Conservation (phyloP, 1,284 basidiomycete species). For the Apiotrichum akiyoshidainum region DNA sequence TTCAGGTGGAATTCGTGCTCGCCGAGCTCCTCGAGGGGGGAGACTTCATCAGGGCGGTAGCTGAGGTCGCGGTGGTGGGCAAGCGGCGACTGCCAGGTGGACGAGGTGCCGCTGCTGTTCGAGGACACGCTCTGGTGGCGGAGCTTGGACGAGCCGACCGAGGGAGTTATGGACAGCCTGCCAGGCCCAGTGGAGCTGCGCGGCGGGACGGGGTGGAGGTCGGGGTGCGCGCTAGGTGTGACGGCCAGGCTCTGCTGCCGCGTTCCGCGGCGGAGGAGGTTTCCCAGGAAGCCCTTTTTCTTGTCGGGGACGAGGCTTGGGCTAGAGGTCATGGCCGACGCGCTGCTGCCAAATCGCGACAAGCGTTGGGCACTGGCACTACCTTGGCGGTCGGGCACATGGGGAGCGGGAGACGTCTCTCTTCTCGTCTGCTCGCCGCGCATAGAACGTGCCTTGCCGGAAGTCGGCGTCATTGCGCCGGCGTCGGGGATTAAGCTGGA, state of each 20-base stretch:
- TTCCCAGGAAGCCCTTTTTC: slow-evolving; percentile 39
- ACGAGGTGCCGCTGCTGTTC: slow-evolving; percentile 13
- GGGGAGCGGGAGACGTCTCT: slow-evolving; percentile 1
- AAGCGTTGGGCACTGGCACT: slow-evolving; percentile 10
- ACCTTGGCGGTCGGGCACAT: not conserved
- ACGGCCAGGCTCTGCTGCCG: slow-evolving; percentile 21
- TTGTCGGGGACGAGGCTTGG: slow-evolving; percentile 28
- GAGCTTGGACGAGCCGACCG: not conserved
- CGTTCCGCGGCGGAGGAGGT: slow-evolving; percentile 34
- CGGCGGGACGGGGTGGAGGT: slow-evolving; percentile 17
- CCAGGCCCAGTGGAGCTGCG: not conserved
- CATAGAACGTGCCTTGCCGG: slow-evolving; percentile 1
- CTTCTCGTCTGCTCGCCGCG: not conserved
- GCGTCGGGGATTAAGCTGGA: slow-evolving; percentile 10
- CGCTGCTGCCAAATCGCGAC: slow-evolving; percentile 29
- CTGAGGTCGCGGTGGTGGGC: not conserved
- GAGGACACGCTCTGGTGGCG: slow-evolving; percentile 6
- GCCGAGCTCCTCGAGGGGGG: not conserved
- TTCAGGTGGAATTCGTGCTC: slow-evolving; percentile 59
- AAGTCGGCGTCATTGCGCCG: slow-evolving; percentile 9
- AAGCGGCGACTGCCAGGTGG: slow-evolving; percentile 9
- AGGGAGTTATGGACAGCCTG: not conserved
- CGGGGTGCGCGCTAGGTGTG: slow-evolving; percentile 18
- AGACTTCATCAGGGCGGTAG: not conserved
- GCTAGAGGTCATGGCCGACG: slow-evolving; percentile 12